Evolutionary conservation across 768 basidiomycete species (phyloP), one percentile per base, ranked within the genome.

Genomic region (Hemileccinum impolitum): DNA sequence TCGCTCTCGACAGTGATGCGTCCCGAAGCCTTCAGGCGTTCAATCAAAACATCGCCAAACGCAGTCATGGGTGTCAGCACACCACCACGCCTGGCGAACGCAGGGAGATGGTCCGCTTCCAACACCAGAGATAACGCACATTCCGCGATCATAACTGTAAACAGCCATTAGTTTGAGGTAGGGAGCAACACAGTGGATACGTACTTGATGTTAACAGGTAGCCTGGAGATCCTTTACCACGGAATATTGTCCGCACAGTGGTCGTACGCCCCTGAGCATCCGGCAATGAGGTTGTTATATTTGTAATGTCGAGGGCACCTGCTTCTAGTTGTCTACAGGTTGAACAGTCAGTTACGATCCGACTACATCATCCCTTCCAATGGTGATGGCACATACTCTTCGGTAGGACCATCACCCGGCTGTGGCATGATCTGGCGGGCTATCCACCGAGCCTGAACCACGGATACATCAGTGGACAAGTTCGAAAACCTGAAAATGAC

Each of bases 41-140:
- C 76, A 31, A 93, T 70, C 32, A 94, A 66, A 7, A 81, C 79
- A 51, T 88, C 81, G 14, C 93, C 94, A 48, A 95, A 76, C 1
- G 89, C 94, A 4, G 80, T 82, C 67, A 85, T 80, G 0, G 94
- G 85, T 2, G 94, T 97, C 42, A 96, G 71, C 3, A 94, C 68
- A 1, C 94, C 94, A 12, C 93, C 94, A 39, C 73, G 66, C 42
- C 70, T 72, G 4, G 78, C 84, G 7, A 84, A 63, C 1, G 72
- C 55, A 0, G 90, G 79, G 2, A 93, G 77, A 14, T 70, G 73
- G 15, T 77, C 70, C 25, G 73, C 59, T 12, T 81, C 75, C 2
- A 88, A 70, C 15, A 85, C 71, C 43, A 94, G 70, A 15, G 78
- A 77, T 13, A 97, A 75, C 0, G 90, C 94, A 14, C 79, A 80